These are phyloP conservation scores for Cucumis sativus DNA, from an alignment of 306 rosid genomes.

Conservation along the genomic window Cucumber_9930_V3 NC_026661.2:2040001-2040500, in stretches of 20 bases:
- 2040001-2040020: constrained; percentile 49
- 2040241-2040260: constrained; percentile 31
- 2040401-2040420: constrained; percentile 28
- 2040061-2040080: background rate
- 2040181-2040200: constrained; percentile 7
- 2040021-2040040: constrained; percentile 24
- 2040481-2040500: background rate
- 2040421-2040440: constrained; percentile 33
- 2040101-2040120: constrained; percentile 27
- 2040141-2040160: constrained; percentile 23
- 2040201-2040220: constrained; percentile 44
- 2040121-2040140: constrained; percentile 31
- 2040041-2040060: constrained; percentile 4
- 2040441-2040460: constrained; percentile 21
- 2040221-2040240: constrained; percentile 38
- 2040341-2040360: constrained; percentile 26
- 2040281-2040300: constrained; percentile 12
- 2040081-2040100: constrained; percentile 17
- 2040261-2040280: constrained; percentile 17
- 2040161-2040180: constrained; percentile 13
- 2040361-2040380: constrained; percentile 27
- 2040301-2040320: constrained; percentile 14
- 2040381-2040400: constrained; percentile 11
- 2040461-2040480: background rate
- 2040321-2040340: constrained; percentile 26